Evolutionary conservation across 192 early-diverging fungal species (phyloP).

Genomic region (Coemansia sp.): DNA sequence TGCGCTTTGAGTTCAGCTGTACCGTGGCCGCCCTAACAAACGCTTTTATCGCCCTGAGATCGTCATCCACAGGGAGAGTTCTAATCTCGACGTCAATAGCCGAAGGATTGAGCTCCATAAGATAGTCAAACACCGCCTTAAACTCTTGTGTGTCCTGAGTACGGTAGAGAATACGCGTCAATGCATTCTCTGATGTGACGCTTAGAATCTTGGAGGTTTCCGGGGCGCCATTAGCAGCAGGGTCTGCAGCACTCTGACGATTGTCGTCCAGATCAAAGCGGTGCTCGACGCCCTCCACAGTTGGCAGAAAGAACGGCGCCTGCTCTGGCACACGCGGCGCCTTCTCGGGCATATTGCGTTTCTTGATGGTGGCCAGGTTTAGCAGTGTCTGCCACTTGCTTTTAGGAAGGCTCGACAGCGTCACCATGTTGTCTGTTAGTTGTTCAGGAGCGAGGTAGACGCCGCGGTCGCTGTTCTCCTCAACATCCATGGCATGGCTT

Average conservation of each 20-base stretch:
- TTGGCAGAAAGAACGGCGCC: constrained; percentile 93
- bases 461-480: background rate
- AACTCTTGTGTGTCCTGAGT: constrained; percentile 59
- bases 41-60: constrained; percentile 58
- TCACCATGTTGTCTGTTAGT: constrained; percentile 82
- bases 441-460: constrained; percentile 55
- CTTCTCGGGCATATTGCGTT: constrained; percentile 87
- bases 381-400: constrained; percentile 90
- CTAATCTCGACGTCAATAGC: constrained; percentile 85
- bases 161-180: constrained; percentile 23
- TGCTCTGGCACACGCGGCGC: constrained; percentile 87
- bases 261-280: constrained; percentile 60
- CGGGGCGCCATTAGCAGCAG: constrained; percentile 44
- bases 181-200: constrained; percentile 6
- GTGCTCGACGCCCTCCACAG: constrained; percentile 67
- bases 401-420: constrained; percentile 74
- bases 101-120: constrained; percentile 78
- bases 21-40: constrained; percentile 68
- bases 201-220: constrained; percentile 19
- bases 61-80: constrained; percentile 67
- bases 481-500: background rate
- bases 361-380: constrained; percentile 87
- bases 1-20: constrained; percentile 62
- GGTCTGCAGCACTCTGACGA: constrained; percentile 10
- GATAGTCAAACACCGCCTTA: constrained; percentile 64